Conservation (phyloP, 805 yeast species). For the Pichia manshurica region DNA sequence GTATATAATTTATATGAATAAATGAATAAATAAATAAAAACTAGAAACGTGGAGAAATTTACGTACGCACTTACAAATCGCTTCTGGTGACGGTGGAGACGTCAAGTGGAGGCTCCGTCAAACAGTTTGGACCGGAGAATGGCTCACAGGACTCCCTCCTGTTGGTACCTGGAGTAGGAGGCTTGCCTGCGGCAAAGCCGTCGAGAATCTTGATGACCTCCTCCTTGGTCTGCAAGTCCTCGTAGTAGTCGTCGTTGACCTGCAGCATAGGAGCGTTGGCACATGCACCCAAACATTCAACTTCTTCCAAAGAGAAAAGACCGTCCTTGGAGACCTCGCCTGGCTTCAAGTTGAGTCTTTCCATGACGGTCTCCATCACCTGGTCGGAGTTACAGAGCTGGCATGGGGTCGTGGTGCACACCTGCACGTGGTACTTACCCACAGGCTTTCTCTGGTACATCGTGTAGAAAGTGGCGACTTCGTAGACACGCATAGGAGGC, state of each 20-base stretch:
- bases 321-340: constrained; percentile 76
- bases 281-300: constrained; percentile 89
- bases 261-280: constrained; percentile 89
- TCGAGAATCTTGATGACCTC: constrained; percentile 55
- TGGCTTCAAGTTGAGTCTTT: constrained; percentile 57
- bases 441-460: constrained; percentile 84
- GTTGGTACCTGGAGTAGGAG: constrained; percentile 56
- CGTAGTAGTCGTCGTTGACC: constrained; percentile 74
- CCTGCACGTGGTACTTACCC: constrained; percentile 78
- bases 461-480: constrained; percentile 87
- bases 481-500: constrained; percentile 94
- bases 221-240: constrained; percentile 66
- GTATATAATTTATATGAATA: not conserved
- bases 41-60: not conserved
- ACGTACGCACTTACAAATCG: constrained; percentile 42
- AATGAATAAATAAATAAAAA: constrained; percentile 2
- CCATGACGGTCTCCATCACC: constrained; percentile 64
- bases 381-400: constrained; percentile 78
- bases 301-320: constrained; percentile 76
- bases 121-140: constrained; percentile 57
- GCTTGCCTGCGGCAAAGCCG: constrained; percentile 58
- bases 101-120: constrained; percentile 61
- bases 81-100: constrained; percentile 65
- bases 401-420: constrained; percentile 88
- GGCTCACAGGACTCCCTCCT: constrained; percentile 77